Evolutionary conservation across 192 early-diverging fungal species (phyloP).

Genomic region (Rhizoclosmatium globosum): DNA sequence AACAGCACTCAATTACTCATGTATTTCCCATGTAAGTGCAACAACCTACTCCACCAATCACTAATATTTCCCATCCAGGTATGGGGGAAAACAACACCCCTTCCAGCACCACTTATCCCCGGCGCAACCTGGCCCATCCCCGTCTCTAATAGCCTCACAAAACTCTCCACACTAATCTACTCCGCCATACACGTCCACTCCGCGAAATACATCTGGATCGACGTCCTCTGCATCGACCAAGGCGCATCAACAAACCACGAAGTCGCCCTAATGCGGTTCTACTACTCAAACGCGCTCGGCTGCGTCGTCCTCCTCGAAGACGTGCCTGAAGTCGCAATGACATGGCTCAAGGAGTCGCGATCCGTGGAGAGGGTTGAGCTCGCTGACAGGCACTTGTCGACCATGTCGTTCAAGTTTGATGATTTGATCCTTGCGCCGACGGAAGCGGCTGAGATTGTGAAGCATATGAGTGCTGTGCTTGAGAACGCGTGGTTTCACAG

Average conservation of each 20-base stretch:
- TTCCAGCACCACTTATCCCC: neutral
- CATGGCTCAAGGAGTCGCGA: neutral
- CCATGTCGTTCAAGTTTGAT: constrained; percentile 1
- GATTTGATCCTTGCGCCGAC: neutral
- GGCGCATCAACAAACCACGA: neutral
- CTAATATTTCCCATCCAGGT: neutral
- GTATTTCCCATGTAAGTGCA: neutral
- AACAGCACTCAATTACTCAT: neutral
- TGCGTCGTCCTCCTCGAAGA: neutral
- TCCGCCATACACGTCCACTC: neutral
- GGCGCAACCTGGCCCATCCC: neutral
- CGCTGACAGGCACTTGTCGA: neutral
- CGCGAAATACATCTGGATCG: neutral
- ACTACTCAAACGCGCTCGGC: neutral
- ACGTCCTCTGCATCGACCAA: neutral
- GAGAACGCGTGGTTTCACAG: neutral
- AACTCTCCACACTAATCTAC: neutral
- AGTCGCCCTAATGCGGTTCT: neutral
- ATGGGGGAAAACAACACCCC: neutral
- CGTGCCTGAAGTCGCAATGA: neutral
- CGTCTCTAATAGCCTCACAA: neutral
- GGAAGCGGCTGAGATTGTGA: neutral
- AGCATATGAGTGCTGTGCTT: neutral
- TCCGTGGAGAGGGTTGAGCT: neutral
- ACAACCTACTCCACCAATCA: neutral